Evolutionary conservation across 2,329 filamentous ascomycete species (phyloP).

Genomic region (Penicillium aurantiogriseum): DNA sequence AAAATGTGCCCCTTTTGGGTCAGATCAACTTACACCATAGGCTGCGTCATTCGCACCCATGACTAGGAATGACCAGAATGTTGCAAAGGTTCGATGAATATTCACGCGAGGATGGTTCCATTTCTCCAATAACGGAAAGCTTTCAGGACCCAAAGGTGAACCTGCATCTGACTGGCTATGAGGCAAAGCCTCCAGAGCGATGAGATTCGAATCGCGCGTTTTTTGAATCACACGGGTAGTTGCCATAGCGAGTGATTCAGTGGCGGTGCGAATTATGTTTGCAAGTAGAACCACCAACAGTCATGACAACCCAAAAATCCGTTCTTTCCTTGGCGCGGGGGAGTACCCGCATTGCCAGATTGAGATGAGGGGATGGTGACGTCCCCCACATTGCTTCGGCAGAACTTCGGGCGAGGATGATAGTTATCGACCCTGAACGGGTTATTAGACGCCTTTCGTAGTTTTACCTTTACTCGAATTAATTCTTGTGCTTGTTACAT

Average conservation of each 20-base stretch:
- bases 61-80: constrained; percentile 59
- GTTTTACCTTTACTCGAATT: background rate
- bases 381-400: background rate
- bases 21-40: constrained; percentile 51
- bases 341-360: background rate
- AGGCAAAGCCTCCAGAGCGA: constrained; percentile 17
- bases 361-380: constrained; percentile 1
- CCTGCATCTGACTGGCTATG: background rate
- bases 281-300: background rate
- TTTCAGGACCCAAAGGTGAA: background rate
- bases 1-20: background rate
- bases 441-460: background rate
- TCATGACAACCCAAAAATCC: background rate
- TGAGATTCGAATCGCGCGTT: constrained; percentile 7
- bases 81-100: constrained; percentile 50
- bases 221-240: constrained; percentile 12
- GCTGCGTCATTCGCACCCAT: constrained; percentile 60
- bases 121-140: constrained; percentile 31
- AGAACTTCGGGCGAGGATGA: background rate
- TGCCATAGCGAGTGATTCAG: constrained; percentile 9
- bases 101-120: constrained; percentile 55
- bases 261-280: background rate
- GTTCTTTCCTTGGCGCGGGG: background rate
- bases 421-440: background rate
- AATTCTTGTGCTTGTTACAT: no score